phyloP scores from a whole-genome alignment of 768 basidiomycete species.

The Podaxis sp. region DNA sequence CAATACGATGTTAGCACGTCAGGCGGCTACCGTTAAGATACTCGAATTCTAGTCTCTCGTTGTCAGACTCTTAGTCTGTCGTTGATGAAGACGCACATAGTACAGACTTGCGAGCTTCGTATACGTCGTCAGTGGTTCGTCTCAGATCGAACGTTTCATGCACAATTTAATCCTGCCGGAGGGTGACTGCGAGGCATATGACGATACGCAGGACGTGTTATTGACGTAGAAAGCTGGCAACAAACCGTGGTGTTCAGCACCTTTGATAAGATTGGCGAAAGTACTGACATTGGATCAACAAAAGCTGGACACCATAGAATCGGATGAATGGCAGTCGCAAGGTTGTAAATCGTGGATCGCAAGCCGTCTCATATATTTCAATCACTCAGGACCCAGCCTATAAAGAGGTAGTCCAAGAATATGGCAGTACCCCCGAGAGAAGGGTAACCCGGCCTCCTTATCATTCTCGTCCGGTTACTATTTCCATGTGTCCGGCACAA shows the following conservation, averaged over 20 bases:
- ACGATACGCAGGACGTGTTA: conserved; percentile 17
- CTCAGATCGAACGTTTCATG: conserved; percentile 33
- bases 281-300: background rate
- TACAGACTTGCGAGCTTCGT: conserved; percentile 24
- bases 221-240: conserved; percentile 11
- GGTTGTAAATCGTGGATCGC: no score
- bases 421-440: no score
- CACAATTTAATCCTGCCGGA: conserved; percentile 29
- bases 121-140: conserved; percentile 17
- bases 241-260: background rate
- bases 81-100: no score
- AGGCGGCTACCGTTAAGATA: conserved; percentile 32
- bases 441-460: no score
- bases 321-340: no score
- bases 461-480: no score
- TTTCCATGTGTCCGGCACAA: no score
- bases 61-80: no score
- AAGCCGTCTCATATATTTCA: no score
- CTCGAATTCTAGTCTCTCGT: conserved; percentile 3
- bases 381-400: no score
- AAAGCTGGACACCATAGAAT: background rate
- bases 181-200: conserved; percentile 29
- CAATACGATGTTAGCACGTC: conserved; percentile 29
- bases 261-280: background rate
- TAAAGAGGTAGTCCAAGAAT: no score